phyloP scores from a whole-genome alignment of 495 filamentous ascomycete species.

The Penicillium malachiteum region DNA sequence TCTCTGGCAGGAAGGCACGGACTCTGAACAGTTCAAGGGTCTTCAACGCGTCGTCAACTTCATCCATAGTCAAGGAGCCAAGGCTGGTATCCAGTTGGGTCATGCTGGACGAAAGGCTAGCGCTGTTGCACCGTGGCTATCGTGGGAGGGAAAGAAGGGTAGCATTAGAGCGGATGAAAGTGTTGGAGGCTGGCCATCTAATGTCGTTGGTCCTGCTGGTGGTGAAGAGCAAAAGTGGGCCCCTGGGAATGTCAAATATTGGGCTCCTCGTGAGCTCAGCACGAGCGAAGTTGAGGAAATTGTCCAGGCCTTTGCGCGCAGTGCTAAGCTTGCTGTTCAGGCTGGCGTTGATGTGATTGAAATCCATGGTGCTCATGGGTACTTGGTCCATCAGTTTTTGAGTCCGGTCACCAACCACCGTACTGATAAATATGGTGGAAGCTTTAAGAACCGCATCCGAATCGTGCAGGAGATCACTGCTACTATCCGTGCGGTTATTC shows the following conservation, averaged over 20 bases:
- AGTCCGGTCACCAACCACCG: constrained; percentile 58
- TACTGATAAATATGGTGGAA: constrained; percentile 62
- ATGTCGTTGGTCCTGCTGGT: constrained; percentile 60
- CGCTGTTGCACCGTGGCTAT: constrained; percentile 61
- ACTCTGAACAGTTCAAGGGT: constrained; percentile 57
- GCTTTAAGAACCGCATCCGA: constrained; percentile 55
- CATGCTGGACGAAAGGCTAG: constrained; percentile 76
- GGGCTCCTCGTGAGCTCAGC: constrained; percentile 39
- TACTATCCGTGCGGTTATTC: constrained; percentile 57
- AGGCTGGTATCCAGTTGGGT: constrained; percentile 69
- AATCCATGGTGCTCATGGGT: constrained; percentile 65
- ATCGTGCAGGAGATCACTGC: constrained; percentile 53
- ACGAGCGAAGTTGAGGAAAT: constrained; percentile 60
- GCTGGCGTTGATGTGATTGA: constrained; percentile 68
- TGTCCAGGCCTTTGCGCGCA: constrained; percentile 58
- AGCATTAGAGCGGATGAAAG: constrained; percentile 48
- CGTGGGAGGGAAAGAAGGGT: constrained; percentile 19
- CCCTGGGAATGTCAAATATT: constrained; percentile 35
- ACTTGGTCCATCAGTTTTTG: constrained; percentile 68
- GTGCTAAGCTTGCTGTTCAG: constrained; percentile 58
- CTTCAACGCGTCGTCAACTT: constrained; percentile 63
- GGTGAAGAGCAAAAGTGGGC: constrained; percentile 48
- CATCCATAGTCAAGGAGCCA: constrained; percentile 59
- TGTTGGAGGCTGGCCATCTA: constrained; percentile 67
- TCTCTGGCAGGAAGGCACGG: constrained; percentile 59